Evolutionary conservation across 2,329 filamentous ascomycete species (phyloP), one percentile per base, ranked within the genome.

Genomic region (Penicillium griseofulvum): DNA sequence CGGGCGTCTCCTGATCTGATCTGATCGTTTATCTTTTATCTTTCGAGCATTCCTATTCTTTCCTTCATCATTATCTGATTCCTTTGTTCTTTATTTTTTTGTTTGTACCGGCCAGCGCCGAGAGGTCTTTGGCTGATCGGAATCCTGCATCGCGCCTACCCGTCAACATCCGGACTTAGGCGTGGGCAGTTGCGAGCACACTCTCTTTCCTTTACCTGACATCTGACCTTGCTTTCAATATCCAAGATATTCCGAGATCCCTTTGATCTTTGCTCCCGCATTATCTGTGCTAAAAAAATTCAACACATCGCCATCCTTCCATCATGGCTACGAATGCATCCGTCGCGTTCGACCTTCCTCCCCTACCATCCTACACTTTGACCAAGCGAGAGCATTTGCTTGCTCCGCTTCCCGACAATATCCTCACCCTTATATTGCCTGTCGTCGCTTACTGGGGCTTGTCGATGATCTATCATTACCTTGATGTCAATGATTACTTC

Each of bases 391-490:
- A 86, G 58, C 85, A 91, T 54, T 80, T 97, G 52, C 73, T 97
- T 56, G 78, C 90, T 39, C 88, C 87, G 74, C 81, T 96, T 17
- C 85, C 91, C 56, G 94, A 99, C 76, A 87, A 88, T 68, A 86
- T 89, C 74, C 78, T 96, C 28, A 85, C 89, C 43, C 80, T 95
- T 56, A 73, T 92, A 44, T 78, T 89, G 14, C 92, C 92, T 29
- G 83, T 97, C 57, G 71, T 90, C 65, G 89, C 88, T 55, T 99
- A 99, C 81, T 99, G 94, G 94, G 76, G 78, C 22, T 77, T 95
- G 31, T 97, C 93, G 19, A 76, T 90, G 71, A 77, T 93, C 71
- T 99, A 96, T 78, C 93, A 97, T 79, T 70, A 87, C 64, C 86
- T 97, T 68, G 94, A 99, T 76, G 80, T 86, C 55, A 87, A 87